Evolutionary conservation across 768 basidiomycete species (phyloP), one percentile per base, ranked within the genome.

Genomic region (Amanita rubescens): DNA sequence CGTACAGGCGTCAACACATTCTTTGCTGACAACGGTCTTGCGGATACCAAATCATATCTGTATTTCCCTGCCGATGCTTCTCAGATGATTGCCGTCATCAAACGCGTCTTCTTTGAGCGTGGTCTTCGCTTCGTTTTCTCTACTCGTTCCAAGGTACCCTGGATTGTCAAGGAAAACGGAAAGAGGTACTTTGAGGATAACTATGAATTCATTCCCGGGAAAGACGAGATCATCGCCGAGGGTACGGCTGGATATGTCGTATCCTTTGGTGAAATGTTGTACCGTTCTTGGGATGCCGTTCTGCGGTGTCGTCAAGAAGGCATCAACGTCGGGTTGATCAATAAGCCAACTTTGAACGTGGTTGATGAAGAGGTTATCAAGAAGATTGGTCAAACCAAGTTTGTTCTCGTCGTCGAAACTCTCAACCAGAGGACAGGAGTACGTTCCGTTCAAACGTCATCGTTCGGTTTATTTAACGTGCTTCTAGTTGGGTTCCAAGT

Each of bases 361-460:
- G 82, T 93, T 11, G 91, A 93, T 66, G 91, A 94, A 65, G 67
- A 89, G 72, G 82, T 70, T 19, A 81, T 87, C 59, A 75, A 63
- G 66, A 88, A 89, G 74, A 77, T 88, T 42, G 91, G 91, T 7
- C 60, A 73, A 22, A 85, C 78, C 59, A 79, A 78, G 17, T 92
- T 92, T 67, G 89, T 93, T 25, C 77, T 94, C 27, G 81, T 94
- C 37, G 89, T 87, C 14, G 91, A 94, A 71, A 87, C 87, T 15
- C 75, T 88, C 53, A 93, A 89, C 72, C 87, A 87, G 70, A 91
- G 90, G 81, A 94, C 90, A 7, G 91, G 90, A n/a, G 78, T 80
- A 57, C 41, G 73, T 60, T 42, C 19, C 27, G 8, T n/a, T n/a
- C n/a, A n/a, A n/a, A 22, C 20, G 37, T 41, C 20, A 12, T 42